Base-by-base conservation (phyloP, 106 monocot genomes). In the Platanthera guangdongensis region DNA sequence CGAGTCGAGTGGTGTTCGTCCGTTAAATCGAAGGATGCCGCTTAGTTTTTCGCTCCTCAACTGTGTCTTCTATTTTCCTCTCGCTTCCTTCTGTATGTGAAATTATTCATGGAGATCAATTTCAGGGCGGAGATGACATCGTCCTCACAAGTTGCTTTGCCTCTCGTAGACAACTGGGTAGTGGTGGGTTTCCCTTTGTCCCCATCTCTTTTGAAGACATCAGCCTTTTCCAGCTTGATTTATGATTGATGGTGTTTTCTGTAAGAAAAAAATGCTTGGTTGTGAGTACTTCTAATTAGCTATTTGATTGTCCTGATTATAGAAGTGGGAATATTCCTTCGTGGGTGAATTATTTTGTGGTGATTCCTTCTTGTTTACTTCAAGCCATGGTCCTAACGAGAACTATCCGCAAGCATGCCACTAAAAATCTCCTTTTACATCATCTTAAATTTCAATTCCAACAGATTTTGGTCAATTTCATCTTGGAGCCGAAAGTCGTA, bases 101-200 rank as follows among this genome's bases (percentile, higher is more conserved):
- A 39, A 48, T 28, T 47, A 73, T 73, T 52, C 52, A 73, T 73
- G 52, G 73, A 52, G 13, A 50, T 39, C 39, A 39, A 39, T 62
- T 46, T 51, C 80, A 87, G 82, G 70, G 78, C 80, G 25, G 86
- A 86, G 79, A 85, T 83, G 87, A 73, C 75, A 53, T 62, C 78
- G 11, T 14, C 79, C 0, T 62, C 68, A 18, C 68, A 64, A 11
- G 53, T 7, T 11, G 14, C 74, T 32, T 82, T 87, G 57, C 83
- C 87, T 1, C 83, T 84, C 11, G 87, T 87, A n/a, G 87, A 85
- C 4, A 77, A 76, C 9, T 22, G 68, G 59, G 53, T 89, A 47
- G 80, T 91, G 59, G 91, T 91, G 48, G 8, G 82, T 64, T n/a
- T 54, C 6, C 70, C 3, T 52, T 12, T 13, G 3, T n/a, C 19